Evolutionary conservation across 148 eudicot genomes (phyloP), one percentile per base, ranked within the genome.

Genomic region (Mesembryanthemum crystallinum): DNA sequence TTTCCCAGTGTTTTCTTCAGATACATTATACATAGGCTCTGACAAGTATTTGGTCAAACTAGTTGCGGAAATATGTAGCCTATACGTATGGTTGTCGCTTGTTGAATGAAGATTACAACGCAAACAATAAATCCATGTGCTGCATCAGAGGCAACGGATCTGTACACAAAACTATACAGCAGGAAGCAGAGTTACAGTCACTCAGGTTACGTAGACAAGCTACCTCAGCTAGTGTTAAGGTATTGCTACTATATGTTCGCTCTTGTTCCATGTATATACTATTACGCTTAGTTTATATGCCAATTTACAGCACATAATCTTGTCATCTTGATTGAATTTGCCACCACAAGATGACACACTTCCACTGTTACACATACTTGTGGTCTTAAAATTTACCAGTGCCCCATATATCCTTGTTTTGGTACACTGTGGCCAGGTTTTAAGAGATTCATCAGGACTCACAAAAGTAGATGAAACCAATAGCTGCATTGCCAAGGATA

Each of bases 21-120:
- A n/a, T n/a, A n/a, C n/a, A n/a, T n/a, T n/a, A 18, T 24, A 21
- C 62, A 25, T 18, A 37, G 52, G 52, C 32, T 76, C 42, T 74
- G 32, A 43, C 55, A 54, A 27, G 23, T 32, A 7, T 54, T 67
- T 77, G 55, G 62, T 43, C 24, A 23, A 47, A 28, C 11, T 39
- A 93, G 98, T 68, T 93, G 86, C 85, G 98, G 59, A 90, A 83
- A 83, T 93, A 86, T 66, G 98, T 93, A 52, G 83, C 78, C 68
- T 90, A 81, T 81, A 90, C 93, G 4, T 93, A 86, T 86, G 89
- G 88, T 60, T 74, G 84, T 78, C 85, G 78, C 28, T 75, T 87
- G 62, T 67, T 88, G 75, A 82, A 83, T 76, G 90, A 88, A 72
- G 77, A 77, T 37, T 78, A 85, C 64, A 37, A 58, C 25, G 64